Percentiles rank a stretch among this genome's conserved stretches.
Evolutionary conservation across 1,284 basidiomycete species (phyloP).

Genomic region (Cryptococcus sp.): DNA sequence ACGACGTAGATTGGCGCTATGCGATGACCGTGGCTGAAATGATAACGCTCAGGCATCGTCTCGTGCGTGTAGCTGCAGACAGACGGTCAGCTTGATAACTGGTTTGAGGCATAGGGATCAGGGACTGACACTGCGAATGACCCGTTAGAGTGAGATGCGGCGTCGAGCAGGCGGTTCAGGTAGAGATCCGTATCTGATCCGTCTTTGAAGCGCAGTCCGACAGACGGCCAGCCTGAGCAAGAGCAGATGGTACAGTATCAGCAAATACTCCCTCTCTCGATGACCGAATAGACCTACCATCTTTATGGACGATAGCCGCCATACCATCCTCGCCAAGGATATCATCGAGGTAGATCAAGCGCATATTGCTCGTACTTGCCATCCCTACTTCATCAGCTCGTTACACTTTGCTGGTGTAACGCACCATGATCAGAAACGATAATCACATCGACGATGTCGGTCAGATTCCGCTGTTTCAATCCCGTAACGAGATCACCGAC

Average conservation of each 20-base stretch:
- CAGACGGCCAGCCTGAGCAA: slow-evolving; percentile 73
- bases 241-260: slow-evolving; percentile 13
- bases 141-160: slow-evolving; percentile 61
- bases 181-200: slow-evolving; percentile 63
- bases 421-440: slow-evolving; percentile 84
- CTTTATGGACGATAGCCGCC: slow-evolving; percentile 66
- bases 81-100: neutral
- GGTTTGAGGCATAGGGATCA: neutral
- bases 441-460: slow-evolving; percentile 79
- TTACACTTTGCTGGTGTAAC: slow-evolving; percentile 1
- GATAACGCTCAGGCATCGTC: slow-evolving; percentile 77
- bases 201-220: slow-evolving; percentile 72
- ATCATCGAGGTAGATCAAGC: slow-evolving; percentile 77
- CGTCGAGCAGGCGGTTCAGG: slow-evolving; percentile 59
- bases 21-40: slow-evolving; percentile 69
- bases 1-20: slow-evolving; percentile 87
- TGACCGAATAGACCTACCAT: slow-evolving; percentile 57
- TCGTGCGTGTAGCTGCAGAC: slow-evolving; percentile 64
- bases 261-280: neutral
- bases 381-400: slow-evolving; percentile 58
- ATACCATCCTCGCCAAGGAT: slow-evolving; percentile 71
- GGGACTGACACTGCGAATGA: slow-evolving; percentile 62
- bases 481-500: slow-evolving; percentile 66
- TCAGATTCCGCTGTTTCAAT: slow-evolving; percentile 71
- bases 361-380: slow-evolving; percentile 76